Evolutionary conservation across 2,329 filamentous ascomycete genomes (phyloP), one percentile per base, ranked within the genome.

Genomic region (Fusarium sp.): DNA sequence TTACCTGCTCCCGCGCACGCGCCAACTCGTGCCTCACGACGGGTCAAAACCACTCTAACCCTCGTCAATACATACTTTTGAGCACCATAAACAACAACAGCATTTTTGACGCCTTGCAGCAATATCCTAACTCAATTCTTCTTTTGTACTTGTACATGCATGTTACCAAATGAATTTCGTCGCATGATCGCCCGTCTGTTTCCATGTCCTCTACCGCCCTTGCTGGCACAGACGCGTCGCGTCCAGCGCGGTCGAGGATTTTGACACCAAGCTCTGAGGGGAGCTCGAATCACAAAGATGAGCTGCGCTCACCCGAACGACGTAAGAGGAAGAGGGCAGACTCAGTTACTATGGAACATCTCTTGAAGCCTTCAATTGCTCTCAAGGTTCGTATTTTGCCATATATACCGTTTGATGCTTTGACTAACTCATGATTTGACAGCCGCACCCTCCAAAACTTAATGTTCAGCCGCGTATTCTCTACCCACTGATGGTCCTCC

Each of bases 401-500:
- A 36, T 19, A 21, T 13, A 43, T 7, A 33, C 24, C 50, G 43
- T 62, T 50, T 10, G n/a, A 42, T 28, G 34, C 42, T 34, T 28
- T 15, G 38, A 28, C 68, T 71, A 43, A 53, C 53, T 31, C 47
- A 19, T 49, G 26, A 57, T 46, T 34, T 19, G 21, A 57, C 43
- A 91, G 88, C 84, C 87, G 40, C 82, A 89, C 73, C 88, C 87
- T 11, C 82, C 83, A 14, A 85, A 84, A 46, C 79, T 87, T 45
- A 81, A 84, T 34, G 72, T 83, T 24, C 86, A 85, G 71, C 86
- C 88, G 50, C 84, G 85, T 61, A 84, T 83, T 24, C 80, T 91
- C 51, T 84, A 88, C 50, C 88, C 88, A 5, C 76, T 91, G 51
- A 87, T 91, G 83, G 80, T 92, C 26, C 79, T 92, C 6, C 85